A percentile compares a stretch with the other conserved stretches of the same genome.
Evolutionary conservation across 2,329 filamentous ascomycete species (phyloP).

Genomic region (Aquanectria penicillioides): DNA sequence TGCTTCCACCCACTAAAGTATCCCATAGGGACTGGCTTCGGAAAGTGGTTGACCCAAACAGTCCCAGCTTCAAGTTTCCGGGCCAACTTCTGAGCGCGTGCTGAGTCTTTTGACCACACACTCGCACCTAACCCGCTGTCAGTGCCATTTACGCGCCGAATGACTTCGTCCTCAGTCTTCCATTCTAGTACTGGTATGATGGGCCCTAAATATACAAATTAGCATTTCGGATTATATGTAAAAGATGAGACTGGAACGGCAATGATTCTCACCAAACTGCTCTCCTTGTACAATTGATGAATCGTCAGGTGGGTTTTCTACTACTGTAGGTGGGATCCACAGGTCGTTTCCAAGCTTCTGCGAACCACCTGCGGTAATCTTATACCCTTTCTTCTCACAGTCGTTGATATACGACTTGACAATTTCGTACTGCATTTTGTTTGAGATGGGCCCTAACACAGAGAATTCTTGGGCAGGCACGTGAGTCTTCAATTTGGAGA

Average conservation of each 20-base stretch:
- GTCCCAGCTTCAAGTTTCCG: background rate
- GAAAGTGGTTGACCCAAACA: constrained; percentile 11
- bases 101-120: constrained; percentile 1
- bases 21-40: background rate
- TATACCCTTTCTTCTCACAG: constrained; percentile 52
- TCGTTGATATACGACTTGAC: constrained; percentile 54
- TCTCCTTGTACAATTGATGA: constrained; percentile 65
- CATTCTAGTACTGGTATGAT: constrained; percentile 71
- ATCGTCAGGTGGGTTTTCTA: constrained; percentile 66
- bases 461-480: constrained; percentile 14
- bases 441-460: constrained; percentile 64
- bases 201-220: constrained; percentile 50
- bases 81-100: background rate
- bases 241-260: too few relatives aligned
- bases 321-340: constrained; percentile 66
- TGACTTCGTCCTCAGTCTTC: constrained; percentile 67
- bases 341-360: constrained; percentile 54
- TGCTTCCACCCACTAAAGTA: constrained; percentile 15
- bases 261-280: constrained; percentile 51
- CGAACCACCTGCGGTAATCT: constrained; percentile 37
- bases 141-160: constrained; percentile 62
- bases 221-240: too few relatives aligned
- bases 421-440: constrained; percentile 71
- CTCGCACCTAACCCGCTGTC: constrained; percentile 7
- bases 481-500: constrained; percentile 43